Percentiles rank a stretch among this genome's conserved stretches.
Conservation (phyloP, 2,329 filamentous ascomycete species). For the Aureobasidium leucospermi region DNA sequence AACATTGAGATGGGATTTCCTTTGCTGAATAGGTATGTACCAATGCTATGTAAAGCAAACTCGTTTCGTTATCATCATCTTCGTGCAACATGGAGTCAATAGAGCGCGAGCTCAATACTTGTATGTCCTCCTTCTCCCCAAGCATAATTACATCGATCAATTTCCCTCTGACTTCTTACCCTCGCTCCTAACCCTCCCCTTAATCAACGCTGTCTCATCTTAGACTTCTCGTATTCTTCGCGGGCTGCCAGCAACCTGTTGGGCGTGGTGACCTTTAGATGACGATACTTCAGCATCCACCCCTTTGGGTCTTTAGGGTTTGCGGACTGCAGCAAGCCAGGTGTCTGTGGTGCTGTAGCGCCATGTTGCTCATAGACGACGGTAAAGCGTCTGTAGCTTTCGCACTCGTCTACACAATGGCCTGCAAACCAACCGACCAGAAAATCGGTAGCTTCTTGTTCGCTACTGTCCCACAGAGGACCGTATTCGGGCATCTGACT, state of each 20-base stretch:
- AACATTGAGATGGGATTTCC: too few relatives aligned
- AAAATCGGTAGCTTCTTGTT: constrained; percentile 21
- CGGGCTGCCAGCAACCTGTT: constrained; percentile 2
- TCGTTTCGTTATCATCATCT: too few relatives aligned
- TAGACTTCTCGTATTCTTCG: constrained; percentile 13
- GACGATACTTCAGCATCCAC: constrained; percentile 23
- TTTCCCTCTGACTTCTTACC: too few relatives aligned
- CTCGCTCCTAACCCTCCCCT: too few relatives aligned
- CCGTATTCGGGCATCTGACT: constrained; percentile 20
- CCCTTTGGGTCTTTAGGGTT: constrained; percentile 22
- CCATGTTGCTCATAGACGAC: constrained; percentile 21
- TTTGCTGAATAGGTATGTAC: too few relatives aligned
- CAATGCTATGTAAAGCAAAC: too few relatives aligned
- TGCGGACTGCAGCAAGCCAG: not conserved
- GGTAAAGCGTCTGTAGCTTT: constrained; percentile 23
- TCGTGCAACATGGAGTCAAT: too few relatives aligned
- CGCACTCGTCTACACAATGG: constrained; percentile 19
- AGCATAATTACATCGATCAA: too few relatives aligned
- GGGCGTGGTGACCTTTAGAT: constrained; percentile 21
- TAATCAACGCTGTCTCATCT: not conserved
- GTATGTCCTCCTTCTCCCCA: too few relatives aligned
- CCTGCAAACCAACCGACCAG: constrained; percentile 27
- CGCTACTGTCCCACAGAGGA: constrained; percentile 21
- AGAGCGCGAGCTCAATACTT: too few relatives aligned
- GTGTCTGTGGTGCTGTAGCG: constrained; percentile 6